Evolutionary conservation across 1,284 basidiomycete species (phyloP), one percentile per base, ranked within the genome.

Genomic region (Blastosporella zonata): DNA sequence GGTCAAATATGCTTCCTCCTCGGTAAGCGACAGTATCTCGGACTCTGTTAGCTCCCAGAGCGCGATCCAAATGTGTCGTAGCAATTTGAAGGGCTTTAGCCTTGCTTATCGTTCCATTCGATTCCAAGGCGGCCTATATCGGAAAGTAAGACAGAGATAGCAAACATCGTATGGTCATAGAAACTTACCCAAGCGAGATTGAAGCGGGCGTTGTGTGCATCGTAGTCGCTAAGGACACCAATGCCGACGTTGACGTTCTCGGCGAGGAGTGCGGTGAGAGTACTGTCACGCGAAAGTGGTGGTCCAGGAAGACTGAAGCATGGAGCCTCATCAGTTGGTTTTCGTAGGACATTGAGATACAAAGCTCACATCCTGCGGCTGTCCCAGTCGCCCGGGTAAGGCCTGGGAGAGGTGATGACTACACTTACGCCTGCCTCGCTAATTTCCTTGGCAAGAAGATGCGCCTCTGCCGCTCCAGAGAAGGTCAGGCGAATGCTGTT

Each of bases 171-270:
- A 43, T 41, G 22, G 38, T 6, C 15, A 25, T 25, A 27, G 17
- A 2, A 20, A 61, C 66, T 53, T 59, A 81, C 81, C 84, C 84
- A 87, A 17, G 75, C 83, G 38, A 80, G 68, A 55, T 90, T 87
- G 62, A 87, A 87, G 3, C 87, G 73, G 13, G 81, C 73, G 52
- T 84, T 87, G n/a, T 80, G 69, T 0, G 80, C 81, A 59, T 73
- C 73, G 77, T 80, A 89, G 13, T 75, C 71, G 39, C 81, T 75
- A 27, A 62, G 62, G 28, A 83, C 71, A 6, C 85, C 85, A 34
- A 91, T 62, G 1, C 77, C 88, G 23, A 90, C 81, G 3, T 74
- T 82, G 31, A 92, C 82, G 47, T 85, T 83, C 34, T 82, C 72
- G 2, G 69, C 67, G 12, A 78, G 61, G 4, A 92, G 70, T 39